phyloP scores from a whole-genome alignment of 768 basidiomycete genomes.

The Pisolithus microcarpus region DNA sequence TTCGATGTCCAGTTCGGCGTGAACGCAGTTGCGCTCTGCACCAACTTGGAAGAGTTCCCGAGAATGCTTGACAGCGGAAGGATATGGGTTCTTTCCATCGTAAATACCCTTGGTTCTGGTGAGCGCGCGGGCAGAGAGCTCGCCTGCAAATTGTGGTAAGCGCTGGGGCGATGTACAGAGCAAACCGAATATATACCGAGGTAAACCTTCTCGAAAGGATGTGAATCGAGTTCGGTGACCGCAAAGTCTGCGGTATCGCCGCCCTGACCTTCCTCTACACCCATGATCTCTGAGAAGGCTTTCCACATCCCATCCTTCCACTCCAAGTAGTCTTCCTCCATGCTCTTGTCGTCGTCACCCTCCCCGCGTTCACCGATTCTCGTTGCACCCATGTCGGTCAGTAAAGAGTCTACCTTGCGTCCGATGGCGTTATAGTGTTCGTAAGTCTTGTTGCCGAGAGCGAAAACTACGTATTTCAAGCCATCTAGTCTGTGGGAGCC shows the following conservation, averaged over 20 bases:
- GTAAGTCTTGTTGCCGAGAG: constrained; percentile 89
- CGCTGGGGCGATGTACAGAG: neutral
- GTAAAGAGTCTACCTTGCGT: constrained; percentile 63
- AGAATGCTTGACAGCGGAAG: constrained; percentile 70
- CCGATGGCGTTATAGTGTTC: constrained; percentile 95
- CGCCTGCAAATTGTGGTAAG: constrained; percentile 42
- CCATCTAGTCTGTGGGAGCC: constrained; percentile 70
- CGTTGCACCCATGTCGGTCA: constrained; percentile 73
- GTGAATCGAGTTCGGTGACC: constrained; percentile 73
- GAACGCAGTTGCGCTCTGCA: constrained; percentile 84
- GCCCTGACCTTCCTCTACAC: constrained; percentile 93
- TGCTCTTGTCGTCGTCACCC: constrained; percentile 98
- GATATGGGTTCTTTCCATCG: constrained; percentile 95
- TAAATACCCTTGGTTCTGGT: constrained; percentile 93
- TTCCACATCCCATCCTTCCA: constrained; percentile 99
- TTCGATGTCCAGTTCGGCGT: constrained; percentile 89
- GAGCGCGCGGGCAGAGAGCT: constrained; percentile 91
- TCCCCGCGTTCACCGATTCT: constrained; percentile 89
- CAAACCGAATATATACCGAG: constrained; percentile 49
- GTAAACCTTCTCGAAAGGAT: constrained; percentile 85
- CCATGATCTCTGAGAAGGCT: constrained; percentile 71
- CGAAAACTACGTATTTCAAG: constrained; percentile 92
- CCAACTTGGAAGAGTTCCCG: constrained; percentile 78
- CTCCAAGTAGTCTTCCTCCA: constrained; percentile 99
- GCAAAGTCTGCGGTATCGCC: constrained; percentile 92